These are phyloP conservation scores for Fistulinella staudtii DNA, from an alignment of 1,284 basidiomycete genomes.

Conservation along the genomic window DNA sequence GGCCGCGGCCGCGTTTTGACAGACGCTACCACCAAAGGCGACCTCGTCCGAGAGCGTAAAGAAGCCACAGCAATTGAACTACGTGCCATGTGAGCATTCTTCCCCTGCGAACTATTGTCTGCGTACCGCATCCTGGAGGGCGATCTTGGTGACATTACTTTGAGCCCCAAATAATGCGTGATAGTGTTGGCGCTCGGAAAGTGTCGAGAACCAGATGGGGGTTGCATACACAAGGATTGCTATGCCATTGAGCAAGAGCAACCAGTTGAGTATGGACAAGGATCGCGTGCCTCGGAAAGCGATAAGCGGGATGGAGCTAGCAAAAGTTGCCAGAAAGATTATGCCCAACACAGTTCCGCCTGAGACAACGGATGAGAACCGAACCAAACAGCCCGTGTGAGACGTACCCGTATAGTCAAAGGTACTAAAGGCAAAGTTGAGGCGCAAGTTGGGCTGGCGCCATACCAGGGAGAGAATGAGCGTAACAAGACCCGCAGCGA, in stretches of 20 bases:
- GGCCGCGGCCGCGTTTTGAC: conserved; percentile 44
- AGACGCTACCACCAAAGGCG: conserved; percentile 59
- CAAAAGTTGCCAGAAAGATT: conserved; percentile 61
- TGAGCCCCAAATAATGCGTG: conserved; percentile 50
- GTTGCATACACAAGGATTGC: conserved; percentile 61
- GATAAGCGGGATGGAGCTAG: conserved; percentile 66
- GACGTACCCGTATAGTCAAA: conserved; percentile 57
- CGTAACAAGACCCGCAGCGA: conserved; percentile 62
- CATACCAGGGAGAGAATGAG: conserved; percentile 69
- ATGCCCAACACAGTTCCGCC: conserved; percentile 72
- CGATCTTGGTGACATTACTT: conserved; percentile 44
- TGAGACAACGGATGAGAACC: conserved; percentile 28
- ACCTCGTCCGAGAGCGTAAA: conserved; percentile 60
- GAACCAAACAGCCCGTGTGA: not conserved
- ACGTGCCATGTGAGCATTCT: not conserved
- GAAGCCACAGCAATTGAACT: conserved; percentile 84
- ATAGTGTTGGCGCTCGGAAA: conserved; percentile 67
- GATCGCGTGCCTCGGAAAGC: conserved; percentile 66
- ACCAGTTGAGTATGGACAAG: conserved; percentile 66
- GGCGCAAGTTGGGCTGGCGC: conserved; percentile 58
- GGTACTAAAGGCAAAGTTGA: conserved; percentile 63
- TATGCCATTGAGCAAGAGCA: conserved; percentile 58
- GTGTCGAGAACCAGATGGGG: conserved; percentile 75
- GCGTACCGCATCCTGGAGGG: conserved; percentile 70
- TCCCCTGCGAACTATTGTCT: not conserved